These are phyloP conservation scores for Erythrobasidium hasegawianum DNA, from an alignment of 1,284 basidiomycete species.

Conservation along the genomic window DNA sequence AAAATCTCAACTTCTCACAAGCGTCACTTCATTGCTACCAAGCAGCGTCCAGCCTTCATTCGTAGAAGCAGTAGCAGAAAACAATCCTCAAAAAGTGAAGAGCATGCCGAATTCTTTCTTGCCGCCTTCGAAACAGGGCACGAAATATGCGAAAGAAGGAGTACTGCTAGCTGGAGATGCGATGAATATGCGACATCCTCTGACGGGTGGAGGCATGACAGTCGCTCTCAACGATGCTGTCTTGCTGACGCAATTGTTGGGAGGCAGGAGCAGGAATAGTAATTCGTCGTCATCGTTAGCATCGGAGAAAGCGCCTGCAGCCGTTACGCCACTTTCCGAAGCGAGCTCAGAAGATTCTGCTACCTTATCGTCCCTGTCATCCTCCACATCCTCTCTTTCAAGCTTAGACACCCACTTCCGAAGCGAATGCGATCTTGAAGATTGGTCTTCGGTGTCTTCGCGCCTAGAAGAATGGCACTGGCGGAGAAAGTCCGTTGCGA, in stretches of 20 bases:
- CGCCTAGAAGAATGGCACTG: conserved; percentile 74
- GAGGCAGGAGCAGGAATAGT: conserved; percentile 37
- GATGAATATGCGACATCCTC: conserved; percentile 98
- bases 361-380: background rate
- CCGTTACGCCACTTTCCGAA: background rate
- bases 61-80: conserved; percentile 58
- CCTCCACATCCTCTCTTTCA: background rate
- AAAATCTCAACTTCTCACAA: conserved; percentile 64
- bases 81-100: conserved; percentile 48
- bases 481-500: conserved; percentile 71
- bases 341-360: background rate
- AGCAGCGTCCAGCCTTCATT: conserved; percentile 62
- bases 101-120: conserved; percentile 97
- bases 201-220: conserved; percentile 96
- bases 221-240: conserved; percentile 83
- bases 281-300: background rate
- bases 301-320: background rate
- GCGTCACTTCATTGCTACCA: conserved; percentile 77
- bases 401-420: background rate
- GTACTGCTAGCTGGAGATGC: conserved; percentile 88
- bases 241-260: conserved; percentile 63
- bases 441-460: conserved; percentile 63
- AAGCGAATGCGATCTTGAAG: conserved; percentile 46
- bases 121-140: conserved; percentile 75
- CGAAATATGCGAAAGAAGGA: conserved; percentile 56